These are phyloP conservation scores for Populus simonii DNA, from an alignment of 345 rosid genomes.

Conservation along the genomic window DNA sequence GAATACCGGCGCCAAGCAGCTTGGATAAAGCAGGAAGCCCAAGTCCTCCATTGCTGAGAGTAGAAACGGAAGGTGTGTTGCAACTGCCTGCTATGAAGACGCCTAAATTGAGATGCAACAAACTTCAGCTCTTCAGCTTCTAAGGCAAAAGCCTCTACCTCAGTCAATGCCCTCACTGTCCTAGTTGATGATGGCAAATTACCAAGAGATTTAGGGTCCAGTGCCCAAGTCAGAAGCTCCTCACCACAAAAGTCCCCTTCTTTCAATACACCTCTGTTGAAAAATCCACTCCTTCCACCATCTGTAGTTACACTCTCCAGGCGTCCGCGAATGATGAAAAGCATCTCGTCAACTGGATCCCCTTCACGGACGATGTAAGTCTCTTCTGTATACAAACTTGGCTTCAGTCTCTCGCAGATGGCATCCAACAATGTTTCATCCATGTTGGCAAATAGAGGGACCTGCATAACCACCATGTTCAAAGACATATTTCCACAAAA, in stretches of 20 bases:
- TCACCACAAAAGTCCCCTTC: slow-evolving; percentile 83
- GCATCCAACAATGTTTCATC: slow-evolving; percentile 83
- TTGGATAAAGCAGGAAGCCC: slow-evolving; percentile 83
- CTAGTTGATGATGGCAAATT: slow-evolving; percentile 65
- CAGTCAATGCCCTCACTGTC: slow-evolving; percentile 60
- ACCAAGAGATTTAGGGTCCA: slow-evolving; percentile 62
- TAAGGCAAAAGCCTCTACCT: slow-evolving; percentile 84
- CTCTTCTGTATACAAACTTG: slow-evolving; percentile 66
- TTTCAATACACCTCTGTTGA: slow-evolving; percentile 62
- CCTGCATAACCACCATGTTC: slow-evolving; percentile 34
- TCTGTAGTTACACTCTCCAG: slow-evolving; percentile 87
- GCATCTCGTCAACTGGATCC: slow-evolving; percentile 86
- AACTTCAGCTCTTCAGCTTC: slow-evolving; percentile 86
- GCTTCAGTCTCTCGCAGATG: slow-evolving; percentile 83
- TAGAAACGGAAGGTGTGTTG: slow-evolving; percentile 86
- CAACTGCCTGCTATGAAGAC: slow-evolving; percentile 82
- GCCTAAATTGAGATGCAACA: slow-evolving; percentile 79
- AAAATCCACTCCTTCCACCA: slow-evolving; percentile 87
- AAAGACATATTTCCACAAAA: not conserved
- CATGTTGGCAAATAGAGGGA: slow-evolving; percentile 83
- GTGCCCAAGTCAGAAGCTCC: slow-evolving; percentile 77
- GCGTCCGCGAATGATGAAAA: slow-evolving; percentile 74
- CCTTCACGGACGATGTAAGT: slow-evolving; percentile 81
- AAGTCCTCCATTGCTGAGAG: slow-evolving; percentile 94
- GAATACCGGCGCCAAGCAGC: slow-evolving; percentile 67